Evolutionary conservation across 306 rosid genomes (phyloP).

Genomic region (Fagus sylvatica): DNA sequence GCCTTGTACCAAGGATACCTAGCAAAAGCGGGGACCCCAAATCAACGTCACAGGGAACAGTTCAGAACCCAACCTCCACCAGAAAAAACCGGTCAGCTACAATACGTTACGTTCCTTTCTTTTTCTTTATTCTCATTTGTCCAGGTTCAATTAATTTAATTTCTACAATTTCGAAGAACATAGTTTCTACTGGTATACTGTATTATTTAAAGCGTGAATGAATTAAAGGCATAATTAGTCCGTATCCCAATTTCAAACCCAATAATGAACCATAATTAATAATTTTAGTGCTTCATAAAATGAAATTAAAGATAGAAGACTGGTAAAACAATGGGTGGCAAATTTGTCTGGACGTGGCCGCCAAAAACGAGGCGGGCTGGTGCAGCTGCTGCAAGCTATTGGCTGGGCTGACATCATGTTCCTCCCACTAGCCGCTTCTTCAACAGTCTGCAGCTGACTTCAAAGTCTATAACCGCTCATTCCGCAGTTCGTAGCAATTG

Average conservation of each 20-base stretch:
- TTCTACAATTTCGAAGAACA: too few relatives aligned
- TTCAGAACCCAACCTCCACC: neutral
- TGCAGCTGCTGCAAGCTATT: neutral
- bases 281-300: too few relatives aligned
- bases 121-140: neutral
- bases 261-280: too few relatives aligned
- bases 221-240: too few relatives aligned
- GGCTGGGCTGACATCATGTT: neutral
- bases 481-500: neutral
- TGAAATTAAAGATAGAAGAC: too few relatives aligned
- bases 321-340: neutral
- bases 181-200: too few relatives aligned
- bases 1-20: neutral
- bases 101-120: neutral
- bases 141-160: too few relatives aligned
- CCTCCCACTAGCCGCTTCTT: slow-evolving; percentile 1
- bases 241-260: too few relatives aligned
- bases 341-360: neutral
- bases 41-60: neutral
- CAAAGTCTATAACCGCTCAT: neutral
- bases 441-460: neutral
- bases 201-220: too few relatives aligned
- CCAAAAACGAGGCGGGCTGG: neutral
- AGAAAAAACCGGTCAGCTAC: neutral
- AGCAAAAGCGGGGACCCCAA: too few relatives aligned